Conservation (phyloP, 345 rosid genomes). For the Moringa oleifera region DNA sequence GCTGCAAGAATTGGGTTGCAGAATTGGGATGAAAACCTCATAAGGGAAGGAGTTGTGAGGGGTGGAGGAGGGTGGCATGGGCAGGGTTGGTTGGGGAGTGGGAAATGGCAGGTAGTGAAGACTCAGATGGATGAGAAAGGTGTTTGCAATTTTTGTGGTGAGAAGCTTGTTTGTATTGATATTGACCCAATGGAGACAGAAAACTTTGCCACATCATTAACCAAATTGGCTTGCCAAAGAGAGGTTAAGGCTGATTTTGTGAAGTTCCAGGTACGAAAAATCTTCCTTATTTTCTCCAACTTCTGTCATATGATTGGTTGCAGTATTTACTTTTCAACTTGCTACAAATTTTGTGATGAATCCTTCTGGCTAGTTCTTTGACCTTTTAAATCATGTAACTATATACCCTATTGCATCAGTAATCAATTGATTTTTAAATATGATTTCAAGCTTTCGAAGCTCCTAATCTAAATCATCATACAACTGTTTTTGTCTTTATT, state of each 20-base stretch:
- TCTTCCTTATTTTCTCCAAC: neutral
- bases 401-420: neutral
- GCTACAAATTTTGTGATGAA: too few species aligned
- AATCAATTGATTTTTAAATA: too few species aligned
- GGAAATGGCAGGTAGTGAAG: conserved; percentile 66
- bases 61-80: conserved; percentile 99
- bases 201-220: conserved; percentile 61
- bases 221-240: conserved; percentile 56
- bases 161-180: conserved; percentile 87
- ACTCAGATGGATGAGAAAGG: conserved; percentile 68
- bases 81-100: conserved; percentile 86
- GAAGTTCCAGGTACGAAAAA: conserved; percentile 51
- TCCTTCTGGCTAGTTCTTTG: too few species aligned
- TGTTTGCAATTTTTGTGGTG: conserved; percentile 63
- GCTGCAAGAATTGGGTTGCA: conserved; percentile 53
- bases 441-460: too few species aligned
- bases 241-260: conserved; percentile 55
- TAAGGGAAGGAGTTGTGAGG: conserved; percentile 52
- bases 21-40: conserved; percentile 49
- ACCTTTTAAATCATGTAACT: neutral
- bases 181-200: conserved; percentile 82
- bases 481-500: too few species aligned
- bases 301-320: too few species aligned
- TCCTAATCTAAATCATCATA: too few species aligned
- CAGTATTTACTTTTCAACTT: too few species aligned